A percentile compares a stretch with the other conserved stretches of the same genome.
Conservation (phyloP, 129 eudicot genomes). For the Kitagawia praeruptora region DNA sequence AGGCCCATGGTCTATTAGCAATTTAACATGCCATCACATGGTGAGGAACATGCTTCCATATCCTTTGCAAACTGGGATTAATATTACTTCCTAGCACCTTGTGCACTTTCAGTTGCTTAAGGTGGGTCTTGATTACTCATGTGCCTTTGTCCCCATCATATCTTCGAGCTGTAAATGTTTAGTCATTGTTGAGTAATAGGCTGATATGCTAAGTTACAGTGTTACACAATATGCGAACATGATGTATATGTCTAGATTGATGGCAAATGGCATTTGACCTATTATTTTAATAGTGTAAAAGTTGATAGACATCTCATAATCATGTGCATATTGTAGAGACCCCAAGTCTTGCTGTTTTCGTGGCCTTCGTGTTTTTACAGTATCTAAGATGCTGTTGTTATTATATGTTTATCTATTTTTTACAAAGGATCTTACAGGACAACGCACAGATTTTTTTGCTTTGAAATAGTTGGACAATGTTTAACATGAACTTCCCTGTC, state of each 20-base stretch:
- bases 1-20: neutral
- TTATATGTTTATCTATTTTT: neutral
- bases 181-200: neutral
- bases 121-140: neutral
- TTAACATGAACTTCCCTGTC: neutral
- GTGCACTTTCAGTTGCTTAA: neutral
- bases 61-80: neutral
- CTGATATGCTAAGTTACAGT: neutral
- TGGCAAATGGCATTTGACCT: neutral
- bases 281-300: neutral
- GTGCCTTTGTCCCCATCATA: neutral
- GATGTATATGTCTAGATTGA: neutral
- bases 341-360: neutral
- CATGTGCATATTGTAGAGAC: neutral
- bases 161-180: neutral
- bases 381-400: neutral
- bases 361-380: neutral
- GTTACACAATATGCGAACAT: neutral
- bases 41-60: neutral
- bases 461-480: neutral
- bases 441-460: neutral
- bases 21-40: neutral
- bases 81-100: neutral
- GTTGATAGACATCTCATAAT: neutral
- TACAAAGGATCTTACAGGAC: neutral